These are phyloP conservation scores for Gillenia trifoliata DNA, from an alignment of 306 rosid species.

Conservation along the genomic window DNA sequence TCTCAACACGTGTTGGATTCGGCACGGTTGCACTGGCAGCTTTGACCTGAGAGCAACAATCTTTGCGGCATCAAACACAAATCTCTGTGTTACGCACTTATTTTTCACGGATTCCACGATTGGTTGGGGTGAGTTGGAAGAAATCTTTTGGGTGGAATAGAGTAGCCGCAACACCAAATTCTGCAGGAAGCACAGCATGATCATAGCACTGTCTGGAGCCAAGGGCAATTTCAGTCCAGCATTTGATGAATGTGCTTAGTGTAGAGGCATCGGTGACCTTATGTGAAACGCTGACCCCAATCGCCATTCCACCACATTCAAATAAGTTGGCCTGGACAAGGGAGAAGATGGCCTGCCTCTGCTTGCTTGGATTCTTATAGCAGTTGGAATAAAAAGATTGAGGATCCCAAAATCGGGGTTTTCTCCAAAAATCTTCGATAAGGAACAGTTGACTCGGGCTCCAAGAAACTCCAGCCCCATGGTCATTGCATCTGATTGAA, in stretches of 20 bases:
- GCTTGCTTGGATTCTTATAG: background rate
- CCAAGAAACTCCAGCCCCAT: constrained; percentile 17
- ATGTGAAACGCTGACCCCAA: background rate
- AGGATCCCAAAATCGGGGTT: background rate
- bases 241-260: background rate
- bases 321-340: background rate
- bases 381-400: constrained; percentile 12
- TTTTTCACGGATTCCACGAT: background rate
- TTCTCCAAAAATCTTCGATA: constrained; percentile 4
- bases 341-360: background rate
- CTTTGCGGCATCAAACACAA: constrained; percentile 26
- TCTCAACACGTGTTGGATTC: constrained; percentile 29
- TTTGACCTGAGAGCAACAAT: constrained; percentile 33
- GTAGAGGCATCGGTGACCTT: background rate
- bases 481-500: constrained; percentile 12
- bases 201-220: background rate
- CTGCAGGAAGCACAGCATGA: background rate
- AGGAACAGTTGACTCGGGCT: constrained; percentile 1
- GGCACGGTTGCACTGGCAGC: background rate
- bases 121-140: background rate
- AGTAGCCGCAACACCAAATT: background rate
- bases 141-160: background rate
- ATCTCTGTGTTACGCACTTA: constrained; percentile 24
- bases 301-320: background rate
- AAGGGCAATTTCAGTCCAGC: background rate